Evolutionary conservation across 306 rosid species (phyloP).

Genomic region (Lathyrus sativus): DNA sequence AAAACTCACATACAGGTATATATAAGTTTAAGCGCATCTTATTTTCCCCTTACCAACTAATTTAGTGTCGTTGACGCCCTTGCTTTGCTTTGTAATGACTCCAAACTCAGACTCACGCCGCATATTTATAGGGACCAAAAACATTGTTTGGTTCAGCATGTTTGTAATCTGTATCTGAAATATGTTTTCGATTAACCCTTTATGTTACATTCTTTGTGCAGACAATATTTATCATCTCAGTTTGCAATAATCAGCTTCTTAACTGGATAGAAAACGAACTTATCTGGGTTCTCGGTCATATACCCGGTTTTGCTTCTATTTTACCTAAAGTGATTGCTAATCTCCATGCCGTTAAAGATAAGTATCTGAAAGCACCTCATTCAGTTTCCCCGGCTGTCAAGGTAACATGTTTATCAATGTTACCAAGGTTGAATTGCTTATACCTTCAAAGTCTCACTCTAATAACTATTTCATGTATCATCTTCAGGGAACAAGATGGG

Average conservation of each 20-base stretch:
- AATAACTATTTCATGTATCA: conserved; percentile 14
- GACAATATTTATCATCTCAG: conserved; percentile 82
- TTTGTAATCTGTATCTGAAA: conserved; percentile 2
- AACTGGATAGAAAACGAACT: conserved; percentile 90
- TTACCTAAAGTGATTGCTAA: conserved; percentile 60
- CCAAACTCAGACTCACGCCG: neutral
- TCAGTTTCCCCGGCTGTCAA: conserved; percentile 51
- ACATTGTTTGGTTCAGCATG: neutral
- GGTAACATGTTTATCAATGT: conserved; percentile 53
- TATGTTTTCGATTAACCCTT: conserved; percentile 16
- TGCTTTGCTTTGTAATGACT: neutral
- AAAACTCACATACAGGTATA: conserved; percentile 99
- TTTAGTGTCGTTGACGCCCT: conserved; percentile 6
- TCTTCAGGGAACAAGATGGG: conserved; percentile 78
- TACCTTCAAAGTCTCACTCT: no score
- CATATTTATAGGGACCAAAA: neutral
- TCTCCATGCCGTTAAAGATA: conserved; percentile 66
- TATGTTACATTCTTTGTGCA: conserved; percentile 39
- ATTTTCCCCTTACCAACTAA: conserved; percentile 9
- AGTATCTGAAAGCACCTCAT: conserved; percentile 65
- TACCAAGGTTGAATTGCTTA: conserved; percentile 4
- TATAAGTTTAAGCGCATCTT: conserved; percentile 28
- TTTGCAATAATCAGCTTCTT: conserved; percentile 97
- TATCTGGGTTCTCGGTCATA: conserved; percentile 78
- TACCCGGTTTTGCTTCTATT: conserved; percentile 76